A percentile compares a stretch with the other conserved stretches of the same genome.
Evolutionary conservation across 2,329 filamentous ascomycete species (phyloP).

Genomic region (Bipolaris zeicola): DNA sequence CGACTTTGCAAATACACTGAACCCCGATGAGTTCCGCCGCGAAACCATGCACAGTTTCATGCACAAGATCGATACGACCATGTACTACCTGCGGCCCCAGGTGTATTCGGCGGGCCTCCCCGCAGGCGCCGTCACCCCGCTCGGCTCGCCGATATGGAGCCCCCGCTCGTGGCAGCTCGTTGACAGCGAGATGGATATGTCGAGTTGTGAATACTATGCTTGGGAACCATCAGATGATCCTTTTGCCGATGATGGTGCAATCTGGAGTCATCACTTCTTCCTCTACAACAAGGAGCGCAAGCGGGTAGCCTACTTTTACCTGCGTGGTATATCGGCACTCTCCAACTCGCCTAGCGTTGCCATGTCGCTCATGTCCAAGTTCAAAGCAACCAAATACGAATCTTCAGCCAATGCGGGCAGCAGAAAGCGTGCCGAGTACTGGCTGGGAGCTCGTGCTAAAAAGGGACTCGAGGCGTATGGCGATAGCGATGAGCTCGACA

Average conservation of each 20-base stretch:
- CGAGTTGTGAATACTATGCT: slow-evolving; percentile 86
- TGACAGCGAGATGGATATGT: slow-evolving; percentile 91
- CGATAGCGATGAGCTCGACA: slow-evolving; percentile 53
- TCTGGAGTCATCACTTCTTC: slow-evolving; percentile 96
- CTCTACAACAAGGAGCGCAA: slow-evolving; percentile 95
- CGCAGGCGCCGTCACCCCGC: slow-evolving; percentile 55
- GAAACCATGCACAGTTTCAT: slow-evolving; percentile 83
- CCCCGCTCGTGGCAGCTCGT: slow-evolving; percentile 90
- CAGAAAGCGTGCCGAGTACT: slow-evolving; percentile 83
- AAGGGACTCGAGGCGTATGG: slow-evolving; percentile 51
- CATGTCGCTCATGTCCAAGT: slow-evolving; percentile 44
- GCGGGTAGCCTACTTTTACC: slow-evolving; percentile 90
- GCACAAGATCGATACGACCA: slow-evolving; percentile 80
- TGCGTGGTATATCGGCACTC: slow-evolving; percentile 83
- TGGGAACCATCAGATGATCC: slow-evolving; percentile 90
- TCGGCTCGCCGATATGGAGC: slow-evolving; percentile 72
- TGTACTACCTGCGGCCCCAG: slow-evolving; percentile 80
- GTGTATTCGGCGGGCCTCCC: slow-evolving; percentile 50
- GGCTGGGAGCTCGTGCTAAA: slow-evolving; percentile 73
- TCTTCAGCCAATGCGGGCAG: slow-evolving; percentile 62
- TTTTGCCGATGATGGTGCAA: slow-evolving; percentile 88
- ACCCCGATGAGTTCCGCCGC: slow-evolving; percentile 86
- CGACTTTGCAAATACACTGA: slow-evolving; percentile 91
- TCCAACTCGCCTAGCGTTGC: slow-evolving; percentile 63
- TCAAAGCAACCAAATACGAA: slow-evolving; percentile 53